Conservation (phyloP, 23 red algal species). For the Gracilaria gracilis region DNA sequence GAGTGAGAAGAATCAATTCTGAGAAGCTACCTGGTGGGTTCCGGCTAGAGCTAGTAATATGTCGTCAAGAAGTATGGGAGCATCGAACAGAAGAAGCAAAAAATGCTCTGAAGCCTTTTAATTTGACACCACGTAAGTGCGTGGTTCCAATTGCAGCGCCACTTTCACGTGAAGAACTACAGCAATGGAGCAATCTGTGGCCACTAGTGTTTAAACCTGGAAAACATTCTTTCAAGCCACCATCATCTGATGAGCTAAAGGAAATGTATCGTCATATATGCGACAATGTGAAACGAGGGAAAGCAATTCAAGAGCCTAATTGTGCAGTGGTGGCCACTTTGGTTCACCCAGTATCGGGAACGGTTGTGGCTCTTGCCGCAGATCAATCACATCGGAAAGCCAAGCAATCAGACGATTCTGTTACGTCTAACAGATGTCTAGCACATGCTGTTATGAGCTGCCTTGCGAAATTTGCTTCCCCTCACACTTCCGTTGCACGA, state of each 20-base stretch:
- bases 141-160: slow-evolving; percentile 49
- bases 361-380: slow-evolving; percentile 34
- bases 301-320: not conserved
- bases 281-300: not conserved
- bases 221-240: slow-evolving; percentile 46
- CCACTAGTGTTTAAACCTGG: slow-evolving; percentile 64
- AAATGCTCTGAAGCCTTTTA: slow-evolving; percentile 14
- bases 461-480: slow-evolving; percentile 40
- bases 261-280: slow-evolving; percentile 37
- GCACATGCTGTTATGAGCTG: slow-evolving; percentile 73
- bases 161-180: slow-evolving; percentile 49
- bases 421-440: slow-evolving; percentile 32
- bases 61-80: slow-evolving; percentile 54
- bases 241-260: slow-evolving; percentile 24
- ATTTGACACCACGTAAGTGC: slow-evolving; percentile 21
- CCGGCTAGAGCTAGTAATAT: slow-evolving; percentile 34
- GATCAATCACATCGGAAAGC: slow-evolving; percentile 35
- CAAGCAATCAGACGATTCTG: not conserved
- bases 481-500: not conserved
- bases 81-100: slow-evolving; percentile 6
- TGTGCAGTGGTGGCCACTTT: slow-evolving; percentile 46
- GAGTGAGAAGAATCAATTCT: slow-evolving; percentile 28
- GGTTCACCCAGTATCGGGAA: slow-evolving; percentile 46
- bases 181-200: slow-evolving; percentile 49
- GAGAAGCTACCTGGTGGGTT: not conserved